Evolutionary conservation across 2,329 filamentous ascomycete species (phyloP).

Genomic region (Penicillium sp.): DNA sequence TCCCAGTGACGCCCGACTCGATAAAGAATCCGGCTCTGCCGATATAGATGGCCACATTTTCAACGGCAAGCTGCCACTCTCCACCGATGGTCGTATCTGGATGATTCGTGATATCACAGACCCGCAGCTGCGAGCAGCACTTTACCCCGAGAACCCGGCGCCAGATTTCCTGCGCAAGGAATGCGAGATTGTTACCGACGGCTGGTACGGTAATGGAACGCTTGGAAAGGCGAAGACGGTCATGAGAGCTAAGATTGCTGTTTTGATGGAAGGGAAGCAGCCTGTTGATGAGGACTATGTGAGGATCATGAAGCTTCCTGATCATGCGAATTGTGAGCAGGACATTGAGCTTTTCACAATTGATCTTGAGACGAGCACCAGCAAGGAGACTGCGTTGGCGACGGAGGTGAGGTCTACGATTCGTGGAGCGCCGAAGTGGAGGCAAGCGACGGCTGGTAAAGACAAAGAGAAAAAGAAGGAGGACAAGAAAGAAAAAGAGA

Average conservation of each 20-base stretch:
- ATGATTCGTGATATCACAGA: constrained; percentile 92
- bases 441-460: constrained; percentile 5
- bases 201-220: constrained; percentile 82
- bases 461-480: constrained; percentile 5
- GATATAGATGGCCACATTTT: constrained; percentile 65
- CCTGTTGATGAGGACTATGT: constrained; percentile 38
- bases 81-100: constrained; percentile 84
- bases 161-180: constrained; percentile 54
- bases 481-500: constrained; percentile 11
- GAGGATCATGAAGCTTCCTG: constrained; percentile 41
- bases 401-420: constrained; percentile 39
- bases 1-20: constrained; percentile 3
- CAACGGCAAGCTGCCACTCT: constrained; percentile 69
- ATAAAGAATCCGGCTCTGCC: background rate
- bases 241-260: constrained; percentile 82
- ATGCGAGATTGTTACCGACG: constrained; percentile 66
- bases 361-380: constrained; percentile 20
- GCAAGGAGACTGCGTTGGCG: constrained; percentile 32
- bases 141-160: constrained; percentile 60
- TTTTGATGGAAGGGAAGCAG: constrained; percentile 52
- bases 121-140: constrained; percentile 66
- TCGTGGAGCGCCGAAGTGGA: constrained; percentile 34
- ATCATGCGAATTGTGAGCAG: constrained; percentile 27
- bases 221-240: constrained; percentile 82
- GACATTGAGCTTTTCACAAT: constrained; percentile 28